Evolutionary conservation across 1,139 yeast genomes (phyloP).

Genomic region (Protomyces macrosporus): DNA sequence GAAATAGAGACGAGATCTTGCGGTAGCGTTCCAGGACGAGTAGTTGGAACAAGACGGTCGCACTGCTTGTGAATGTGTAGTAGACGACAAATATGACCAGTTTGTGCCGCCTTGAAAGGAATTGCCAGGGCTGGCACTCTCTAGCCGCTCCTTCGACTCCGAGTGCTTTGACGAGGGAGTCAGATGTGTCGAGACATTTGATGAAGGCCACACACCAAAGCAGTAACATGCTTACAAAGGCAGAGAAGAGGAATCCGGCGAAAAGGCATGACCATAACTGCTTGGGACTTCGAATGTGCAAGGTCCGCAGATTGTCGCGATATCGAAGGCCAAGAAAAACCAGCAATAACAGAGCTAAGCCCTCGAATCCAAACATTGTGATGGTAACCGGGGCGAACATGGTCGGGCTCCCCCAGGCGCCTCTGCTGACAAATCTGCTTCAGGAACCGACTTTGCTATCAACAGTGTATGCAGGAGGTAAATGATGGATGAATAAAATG

Average conservation of each 20-base stretch:
- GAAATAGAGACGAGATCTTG: conserved; percentile 7
- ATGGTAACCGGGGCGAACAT: conserved; percentile 2
- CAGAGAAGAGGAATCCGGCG: conserved; percentile 9
- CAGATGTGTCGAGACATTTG: conserved; percentile 21
- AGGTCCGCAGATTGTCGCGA: conserved; percentile 11
- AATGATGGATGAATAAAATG: too few species aligned
- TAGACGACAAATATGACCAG: conserved; percentile 4
- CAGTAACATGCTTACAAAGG: background rate
- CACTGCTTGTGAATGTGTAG: background rate
- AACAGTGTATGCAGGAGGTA: too few species aligned
- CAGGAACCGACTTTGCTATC: too few species aligned
- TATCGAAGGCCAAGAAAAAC: conserved; percentile 6
- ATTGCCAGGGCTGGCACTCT: background rate
- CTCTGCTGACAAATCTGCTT: too few species aligned
- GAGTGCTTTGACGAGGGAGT: background rate
- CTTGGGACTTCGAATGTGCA: conserved; percentile 8
- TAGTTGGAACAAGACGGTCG: conserved; percentile 6
- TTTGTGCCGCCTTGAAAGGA: background rate
- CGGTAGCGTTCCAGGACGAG: conserved; percentile 21
- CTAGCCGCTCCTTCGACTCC: background rate
- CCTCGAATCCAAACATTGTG: background rate
- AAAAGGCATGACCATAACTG: conserved; percentile 8
- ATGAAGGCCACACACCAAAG: conserved; percentile 9
- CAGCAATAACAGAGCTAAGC: background rate
- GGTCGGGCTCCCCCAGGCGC: too few species aligned